phyloP scores from a whole-genome alignment of 441 rosid genomes.

The Jatropha multifida region DNA sequence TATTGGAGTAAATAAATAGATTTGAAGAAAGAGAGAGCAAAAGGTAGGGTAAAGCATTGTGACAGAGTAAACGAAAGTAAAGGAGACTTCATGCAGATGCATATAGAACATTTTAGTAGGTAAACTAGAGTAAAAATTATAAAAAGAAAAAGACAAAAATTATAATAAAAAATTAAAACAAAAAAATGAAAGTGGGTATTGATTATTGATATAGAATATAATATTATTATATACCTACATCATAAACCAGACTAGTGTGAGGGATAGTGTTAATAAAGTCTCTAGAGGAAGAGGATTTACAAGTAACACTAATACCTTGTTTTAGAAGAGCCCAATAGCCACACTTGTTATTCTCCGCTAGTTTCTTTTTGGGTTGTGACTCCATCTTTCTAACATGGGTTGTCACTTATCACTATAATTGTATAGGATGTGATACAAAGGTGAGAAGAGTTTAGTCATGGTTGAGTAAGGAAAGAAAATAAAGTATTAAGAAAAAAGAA shows the following conservation, averaged over 20 bases:
- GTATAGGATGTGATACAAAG: slow-evolving; percentile 25
- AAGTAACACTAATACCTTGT: slow-evolving; percentile 47
- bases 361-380: background rate
- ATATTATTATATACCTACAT: slow-evolving; percentile 45
- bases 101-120: slow-evolving; percentile 1
- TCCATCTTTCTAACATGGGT: slow-evolving; percentile 25
- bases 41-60: background rate
- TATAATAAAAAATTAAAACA: too few species aligned
- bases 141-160: background rate
- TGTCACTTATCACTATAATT: slow-evolving; percentile 10
- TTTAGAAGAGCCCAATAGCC: slow-evolving; percentile 66
- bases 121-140: slow-evolving; percentile 1
- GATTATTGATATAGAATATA: too few species aligned
- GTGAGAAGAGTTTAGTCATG: slow-evolving; percentile 30
- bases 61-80: slow-evolving; percentile 4
- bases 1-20: background rate
- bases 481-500: background rate
- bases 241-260: slow-evolving; percentile 73
- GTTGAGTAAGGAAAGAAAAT: slow-evolving; percentile 5
- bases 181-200: background rate
- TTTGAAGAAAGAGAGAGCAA: background rate
- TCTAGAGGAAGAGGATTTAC: slow-evolving; percentile 55
- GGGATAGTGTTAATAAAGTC: slow-evolving; percentile 57
- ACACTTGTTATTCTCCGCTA: slow-evolving; percentile 40
- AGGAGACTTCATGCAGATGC: background rate